Evolutionary conservation across 176 grass and related monocot species (phyloP).

Genomic region (Bothriochloa decipiens): DNA sequence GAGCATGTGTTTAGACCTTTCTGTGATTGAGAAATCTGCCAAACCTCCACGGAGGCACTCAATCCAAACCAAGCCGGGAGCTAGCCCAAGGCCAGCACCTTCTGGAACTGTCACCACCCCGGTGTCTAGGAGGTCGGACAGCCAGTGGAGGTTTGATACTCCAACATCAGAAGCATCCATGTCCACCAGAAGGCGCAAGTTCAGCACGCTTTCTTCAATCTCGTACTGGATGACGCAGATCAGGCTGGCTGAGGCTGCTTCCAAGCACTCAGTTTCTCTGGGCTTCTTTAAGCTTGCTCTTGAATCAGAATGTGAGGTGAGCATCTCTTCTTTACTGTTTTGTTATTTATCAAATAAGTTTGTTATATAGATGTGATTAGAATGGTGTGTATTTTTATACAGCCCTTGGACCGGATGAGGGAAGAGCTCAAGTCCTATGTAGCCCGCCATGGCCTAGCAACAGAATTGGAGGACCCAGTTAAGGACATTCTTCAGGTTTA

Average conservation of each 20-base stretch:
- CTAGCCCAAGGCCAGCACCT: conserved; percentile 51
- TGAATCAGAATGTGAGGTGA: conserved; percentile 88
- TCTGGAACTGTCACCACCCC: conserved; percentile 63
- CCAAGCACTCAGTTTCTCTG: conserved; percentile 72
- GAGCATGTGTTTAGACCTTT: conserved; percentile 74
- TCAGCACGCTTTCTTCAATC: conserved; percentile 76
- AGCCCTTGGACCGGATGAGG: conserved; percentile 86
- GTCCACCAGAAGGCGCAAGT: conserved; percentile 70
- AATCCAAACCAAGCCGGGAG: conserved; percentile 65
- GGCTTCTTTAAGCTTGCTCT: conserved; percentile 95
- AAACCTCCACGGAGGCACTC: conserved; percentile 83
- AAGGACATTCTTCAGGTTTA: conserved; percentile 78
- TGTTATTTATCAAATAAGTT: conserved; percentile 8
- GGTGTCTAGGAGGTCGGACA: conserved; percentile 43
- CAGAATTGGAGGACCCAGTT: conserved; percentile 55
- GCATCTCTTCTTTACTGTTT: background rate
- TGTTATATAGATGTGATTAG: conserved; percentile 11
- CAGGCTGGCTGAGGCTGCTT: conserved; percentile 82
- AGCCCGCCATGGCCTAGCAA: conserved; percentile 54
- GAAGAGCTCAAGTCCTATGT: conserved; percentile 93
- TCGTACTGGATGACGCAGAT: conserved; percentile 98
- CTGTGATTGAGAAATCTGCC: conserved; percentile 52
- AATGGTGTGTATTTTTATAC: background rate
- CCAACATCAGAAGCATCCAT: conserved; percentile 71
- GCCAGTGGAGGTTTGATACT: conserved; percentile 59